Evolutionary conservation across 768 basidiomycete species (phyloP).

Genomic region (Cyclocybe aegerita): DNA sequence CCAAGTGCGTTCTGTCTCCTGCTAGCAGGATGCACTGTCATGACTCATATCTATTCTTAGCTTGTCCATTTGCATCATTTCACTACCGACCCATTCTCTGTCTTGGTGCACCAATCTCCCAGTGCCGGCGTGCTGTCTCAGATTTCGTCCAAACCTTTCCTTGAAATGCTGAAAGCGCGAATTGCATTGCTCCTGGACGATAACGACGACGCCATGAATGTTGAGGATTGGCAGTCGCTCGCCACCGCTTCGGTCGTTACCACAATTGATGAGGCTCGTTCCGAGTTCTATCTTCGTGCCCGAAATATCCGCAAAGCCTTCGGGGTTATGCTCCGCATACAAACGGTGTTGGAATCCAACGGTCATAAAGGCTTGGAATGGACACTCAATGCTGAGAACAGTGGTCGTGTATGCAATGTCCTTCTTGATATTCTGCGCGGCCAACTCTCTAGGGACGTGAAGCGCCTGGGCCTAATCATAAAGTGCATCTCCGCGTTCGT

Average conservation of each 20-base stretch:
- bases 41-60: conserved; percentile 30
- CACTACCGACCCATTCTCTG: conserved; percentile 50
- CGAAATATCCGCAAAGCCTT: conserved; percentile 45
- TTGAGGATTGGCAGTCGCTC: conserved; percentile 21
- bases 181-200: neutral
- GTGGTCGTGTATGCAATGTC: conserved; percentile 29
- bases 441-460: conserved; percentile 39
- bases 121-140: conserved; percentile 7
- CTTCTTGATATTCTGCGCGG: conserved; percentile 49
- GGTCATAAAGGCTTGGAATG: conserved; percentile 42
- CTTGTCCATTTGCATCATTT: conserved; percentile 72
- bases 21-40: neutral
- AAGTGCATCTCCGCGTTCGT: conserved; percentile 35
- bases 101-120: conserved; percentile 36
- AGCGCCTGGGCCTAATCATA: conserved; percentile 43
- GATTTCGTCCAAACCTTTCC: conserved; percentile 11
- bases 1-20: conserved; percentile 44
- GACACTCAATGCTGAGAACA: conserved; percentile 19
- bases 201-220: conserved; percentile 1
- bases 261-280: conserved; percentile 37
- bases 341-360: conserved; percentile 39
- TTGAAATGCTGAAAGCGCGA: conserved; percentile 12
- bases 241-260: conserved; percentile 29
- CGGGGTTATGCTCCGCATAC: conserved; percentile 41
- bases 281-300: conserved; percentile 8